phyloP scores from a whole-genome alignment of 2,329 filamentous ascomycete species.

The Sclerotinia minor region DNA sequence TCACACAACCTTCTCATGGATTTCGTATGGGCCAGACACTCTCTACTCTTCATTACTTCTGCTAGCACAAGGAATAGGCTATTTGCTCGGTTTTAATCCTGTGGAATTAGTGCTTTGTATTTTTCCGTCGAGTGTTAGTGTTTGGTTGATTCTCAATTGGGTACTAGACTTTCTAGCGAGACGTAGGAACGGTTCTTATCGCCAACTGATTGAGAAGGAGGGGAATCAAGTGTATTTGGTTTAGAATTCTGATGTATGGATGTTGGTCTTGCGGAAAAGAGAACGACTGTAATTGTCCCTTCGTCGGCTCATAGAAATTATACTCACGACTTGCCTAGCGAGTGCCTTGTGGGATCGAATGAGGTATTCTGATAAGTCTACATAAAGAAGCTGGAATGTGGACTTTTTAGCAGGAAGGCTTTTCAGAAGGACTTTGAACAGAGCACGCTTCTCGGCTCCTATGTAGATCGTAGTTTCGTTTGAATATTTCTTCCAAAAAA shows the following conservation, averaged over 20 bases:
- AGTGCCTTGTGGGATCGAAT: not conserved
- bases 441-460: not conserved
- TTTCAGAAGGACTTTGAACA: not conserved
- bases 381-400: not conserved
- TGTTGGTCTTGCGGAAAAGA: not conserved
- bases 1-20: not conserved
- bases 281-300: not conserved
- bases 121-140: not conserved
- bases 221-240: not conserved
- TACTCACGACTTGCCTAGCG: not conserved
- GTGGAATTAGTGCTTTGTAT: conserved; percentile 11
- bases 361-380: not conserved
- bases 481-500: not conserved
- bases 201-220: not conserved
- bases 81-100: not conserved
- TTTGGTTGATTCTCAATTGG: not conserved
- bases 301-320: not conserved
- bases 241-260: not conserved
- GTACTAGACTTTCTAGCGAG: not conserved
- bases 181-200: not conserved
- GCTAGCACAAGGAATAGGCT: not conserved
- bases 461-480: not conserved
- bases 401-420: not conserved
- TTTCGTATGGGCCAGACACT: not conserved
- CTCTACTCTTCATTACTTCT: not conserved